Conservation (phyloP, 768 basidiomycete genomes). For the Hygrocybe coccinea region DNA sequence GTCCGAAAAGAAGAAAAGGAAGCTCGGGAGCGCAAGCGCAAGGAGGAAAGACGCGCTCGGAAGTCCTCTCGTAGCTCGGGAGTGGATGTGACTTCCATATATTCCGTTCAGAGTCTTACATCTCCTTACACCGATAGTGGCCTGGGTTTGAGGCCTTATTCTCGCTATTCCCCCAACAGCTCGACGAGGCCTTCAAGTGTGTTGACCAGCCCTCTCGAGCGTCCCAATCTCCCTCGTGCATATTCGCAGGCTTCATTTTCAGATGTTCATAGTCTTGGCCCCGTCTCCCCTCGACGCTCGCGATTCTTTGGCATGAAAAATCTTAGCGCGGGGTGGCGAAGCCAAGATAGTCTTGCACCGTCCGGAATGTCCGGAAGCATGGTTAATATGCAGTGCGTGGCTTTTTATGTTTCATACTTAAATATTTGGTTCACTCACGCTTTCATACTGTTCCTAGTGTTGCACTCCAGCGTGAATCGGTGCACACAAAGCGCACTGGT, state of each 20-base stretch:
- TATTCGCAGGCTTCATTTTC: slow-evolving; percentile 79
- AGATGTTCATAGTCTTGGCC: slow-evolving; percentile 70
- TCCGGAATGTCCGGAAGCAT: slow-evolving; percentile 83
- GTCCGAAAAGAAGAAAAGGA: slow-evolving; percentile 75
- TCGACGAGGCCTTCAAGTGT: slow-evolving; percentile 57
- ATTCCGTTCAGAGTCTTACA: slow-evolving; percentile 58
- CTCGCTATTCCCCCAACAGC: slow-evolving; percentile 54
- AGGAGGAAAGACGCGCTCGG: slow-evolving; percentile 66
- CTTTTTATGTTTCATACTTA: slow-evolving; percentile 4
- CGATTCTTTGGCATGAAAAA: slow-evolving; percentile 78
- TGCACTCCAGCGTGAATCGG: slow-evolving; percentile 67
- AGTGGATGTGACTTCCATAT: slow-evolving; percentile 68
- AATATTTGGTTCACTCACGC: slow-evolving; percentile 5
- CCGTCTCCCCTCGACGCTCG: slow-evolving; percentile 60
- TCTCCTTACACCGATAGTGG: slow-evolving; percentile 52
- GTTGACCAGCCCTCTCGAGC: slow-evolving; percentile 52
- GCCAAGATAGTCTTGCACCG: slow-evolving; percentile 76
- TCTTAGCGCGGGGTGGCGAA: slow-evolving; percentile 65
- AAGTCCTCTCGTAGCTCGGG: slow-evolving; percentile 70
- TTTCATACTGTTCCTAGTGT: slow-evolving; percentile 42
- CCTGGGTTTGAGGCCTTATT: slow-evolving; percentile 48
- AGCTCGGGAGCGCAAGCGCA: slow-evolving; percentile 62
- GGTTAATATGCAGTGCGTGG: slow-evolving; percentile 86
- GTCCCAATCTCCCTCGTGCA: slow-evolving; percentile 58
- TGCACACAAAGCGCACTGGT: slow-evolving; percentile 25